Conservation (phyloP, 176 grass and related monocot genomes). For the Lolium rigidum region DNA sequence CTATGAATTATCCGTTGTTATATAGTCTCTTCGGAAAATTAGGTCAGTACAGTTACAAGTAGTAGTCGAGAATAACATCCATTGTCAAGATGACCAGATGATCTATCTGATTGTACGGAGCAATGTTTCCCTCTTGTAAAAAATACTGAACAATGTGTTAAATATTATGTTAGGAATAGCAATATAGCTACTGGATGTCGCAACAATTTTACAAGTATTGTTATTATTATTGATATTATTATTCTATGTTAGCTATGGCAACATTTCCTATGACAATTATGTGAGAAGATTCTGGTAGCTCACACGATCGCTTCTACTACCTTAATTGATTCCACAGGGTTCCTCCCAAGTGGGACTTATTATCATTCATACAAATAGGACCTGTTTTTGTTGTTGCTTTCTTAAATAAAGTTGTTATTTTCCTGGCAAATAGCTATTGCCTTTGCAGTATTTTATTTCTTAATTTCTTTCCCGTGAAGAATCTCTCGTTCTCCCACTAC, state of each 20-base stretch:
- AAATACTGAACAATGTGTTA: neutral
- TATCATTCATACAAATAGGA: neutral
- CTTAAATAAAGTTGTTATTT: neutral
- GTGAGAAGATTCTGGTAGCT: neutral
- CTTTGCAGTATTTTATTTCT: neutral
- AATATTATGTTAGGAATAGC: neutral
- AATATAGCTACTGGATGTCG: neutral
- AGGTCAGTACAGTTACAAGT: neutral
- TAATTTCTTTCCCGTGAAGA: neutral
- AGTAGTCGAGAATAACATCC: neutral
- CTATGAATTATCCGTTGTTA: neutral
- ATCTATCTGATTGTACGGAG: neutral
- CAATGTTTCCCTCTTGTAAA: neutral
- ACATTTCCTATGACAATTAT: neutral
- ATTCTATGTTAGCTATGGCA: neutral
- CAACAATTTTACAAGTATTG: neutral
- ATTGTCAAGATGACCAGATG: neutral
- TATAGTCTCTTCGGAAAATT: neutral
- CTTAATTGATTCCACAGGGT: neutral
- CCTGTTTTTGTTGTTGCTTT: neutral
- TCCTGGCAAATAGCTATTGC: neutral
- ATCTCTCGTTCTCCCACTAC: neutral
- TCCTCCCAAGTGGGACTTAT: neutral
- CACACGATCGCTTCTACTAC: neutral
- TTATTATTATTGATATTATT: neutral